Evolutionary conservation across 2,329 filamentous ascomycete genomes (phyloP).

Genomic region (Aureobasidium mangrovei): DNA sequence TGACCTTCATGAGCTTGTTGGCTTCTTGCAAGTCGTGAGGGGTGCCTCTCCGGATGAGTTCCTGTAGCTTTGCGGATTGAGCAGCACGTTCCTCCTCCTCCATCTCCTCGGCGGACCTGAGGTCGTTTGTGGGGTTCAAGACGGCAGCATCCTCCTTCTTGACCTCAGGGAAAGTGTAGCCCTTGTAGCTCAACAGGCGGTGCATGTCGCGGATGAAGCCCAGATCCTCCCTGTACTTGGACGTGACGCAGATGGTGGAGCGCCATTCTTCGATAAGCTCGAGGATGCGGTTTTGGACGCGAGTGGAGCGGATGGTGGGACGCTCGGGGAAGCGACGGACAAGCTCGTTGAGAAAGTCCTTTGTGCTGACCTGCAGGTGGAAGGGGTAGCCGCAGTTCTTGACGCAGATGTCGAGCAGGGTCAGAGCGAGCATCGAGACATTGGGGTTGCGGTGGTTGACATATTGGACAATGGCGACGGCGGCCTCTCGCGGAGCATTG

Average conservation of each 20-base stretch:
- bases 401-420: slow-evolving; percentile 92
- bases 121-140: slow-evolving; percentile 89
- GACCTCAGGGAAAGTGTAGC: slow-evolving; percentile 90
- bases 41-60: slow-evolving; percentile 83
- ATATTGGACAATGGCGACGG: slow-evolving; percentile 83
- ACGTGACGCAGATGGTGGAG: slow-evolving; percentile 95
- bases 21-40: slow-evolving; percentile 94
- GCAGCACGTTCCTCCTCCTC: slow-evolving; percentile 92
- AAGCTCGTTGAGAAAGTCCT: slow-evolving; percentile 97
- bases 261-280: slow-evolving; percentile 98
- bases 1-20: slow-evolving; percentile 96
- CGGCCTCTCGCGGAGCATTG: slow-evolving; percentile 87
- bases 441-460: slow-evolving; percentile 97
- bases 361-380: slow-evolving; percentile 95
- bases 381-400: slow-evolving; percentile 99
- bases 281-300: slow-evolving; percentile 85
- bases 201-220: slow-evolving; percentile 98
- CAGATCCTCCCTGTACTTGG: slow-evolving; percentile 91
- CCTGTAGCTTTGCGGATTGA: slow-evolving; percentile 95
- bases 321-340: slow-evolving; percentile 92
- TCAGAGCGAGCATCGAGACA: slow-evolving; percentile 80
- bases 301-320: slow-evolving; percentile 73
- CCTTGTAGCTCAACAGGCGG: slow-evolving; percentile 87
- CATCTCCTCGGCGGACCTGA: slow-evolving; percentile 97
- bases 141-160: slow-evolving; percentile 91